Evolutionary conservation across 441 rosid species (phyloP).

Genomic region (Raphanus hybrid): DNA sequence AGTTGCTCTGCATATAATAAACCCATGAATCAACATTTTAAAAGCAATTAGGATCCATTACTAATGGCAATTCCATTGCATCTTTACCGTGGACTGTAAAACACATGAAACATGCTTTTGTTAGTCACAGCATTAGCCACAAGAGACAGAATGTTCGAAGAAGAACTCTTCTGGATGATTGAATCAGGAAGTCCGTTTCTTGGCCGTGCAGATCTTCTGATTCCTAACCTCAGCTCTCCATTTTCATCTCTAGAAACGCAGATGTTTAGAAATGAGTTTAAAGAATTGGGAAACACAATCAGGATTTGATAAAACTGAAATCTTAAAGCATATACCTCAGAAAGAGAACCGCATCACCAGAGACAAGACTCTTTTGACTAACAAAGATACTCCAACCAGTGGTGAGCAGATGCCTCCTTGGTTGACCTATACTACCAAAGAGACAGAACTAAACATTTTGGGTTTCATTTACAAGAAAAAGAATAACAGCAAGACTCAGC

Average conservation of each 20-base stretch:
- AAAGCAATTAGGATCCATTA: constrained; percentile 9
- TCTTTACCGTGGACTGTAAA: constrained; percentile 90
- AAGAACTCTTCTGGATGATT: constrained; percentile 57
- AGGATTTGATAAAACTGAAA: constrained; percentile 20
- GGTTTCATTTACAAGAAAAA: neutral
- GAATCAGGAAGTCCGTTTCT: constrained; percentile 77
- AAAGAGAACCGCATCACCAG: constrained; percentile 93
- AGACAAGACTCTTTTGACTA: constrained; percentile 88
- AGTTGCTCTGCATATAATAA: constrained; percentile 65
- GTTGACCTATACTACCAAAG: constrained; percentile 71
- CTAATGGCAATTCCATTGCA: constrained; percentile 1
- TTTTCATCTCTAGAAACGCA: constrained; percentile 65
- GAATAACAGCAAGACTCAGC: constrained; percentile 8
- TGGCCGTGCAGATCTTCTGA: constrained; percentile 79
- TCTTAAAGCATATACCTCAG: constrained; percentile 64
- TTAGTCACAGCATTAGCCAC: constrained; percentile 78
- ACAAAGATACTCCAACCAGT: constrained; percentile 98
- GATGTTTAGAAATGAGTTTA: neutral
- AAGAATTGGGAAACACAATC: neutral
- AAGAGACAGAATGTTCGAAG: constrained; percentile 56
- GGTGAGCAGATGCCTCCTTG: constrained; percentile 96
- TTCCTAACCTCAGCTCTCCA: constrained; percentile 87
- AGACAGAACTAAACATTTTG: constrained; percentile 1
- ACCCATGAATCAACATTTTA: constrained; percentile 4
- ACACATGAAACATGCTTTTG: constrained; percentile 70